Base-by-base conservation (phyloP, 176 grass and related monocot species). In the Aechmea fasciata region DNA sequence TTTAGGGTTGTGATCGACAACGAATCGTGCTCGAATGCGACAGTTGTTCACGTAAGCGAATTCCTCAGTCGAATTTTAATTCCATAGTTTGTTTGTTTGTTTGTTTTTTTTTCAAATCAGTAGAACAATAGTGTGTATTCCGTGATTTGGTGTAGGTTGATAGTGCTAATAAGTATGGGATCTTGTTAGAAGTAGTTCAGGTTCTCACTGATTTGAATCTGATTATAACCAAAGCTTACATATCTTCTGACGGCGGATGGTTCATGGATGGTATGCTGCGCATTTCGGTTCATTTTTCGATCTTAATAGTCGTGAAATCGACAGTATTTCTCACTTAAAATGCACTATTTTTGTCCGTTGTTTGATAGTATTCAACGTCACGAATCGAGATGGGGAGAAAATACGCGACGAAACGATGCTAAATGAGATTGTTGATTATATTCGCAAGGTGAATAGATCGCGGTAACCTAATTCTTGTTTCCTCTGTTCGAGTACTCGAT, bases 191-290 rank as follows among this genome's bases (percentile, higher is more conserved):
- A 80, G 88, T 96, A 23, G 85, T 96, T 69, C 88, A 91, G 73
- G 85, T 96, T 69, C 83, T 96, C 19, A 83, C 73, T 26, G 88
- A 96, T 66, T 88, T 96, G 29, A 84, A 89, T 26, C 89, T 96
- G 33, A 85, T 91, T 22, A 90, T 91, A 19, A 91, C 72, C 49
- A 96, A 96, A 71, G 92, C 88, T 66, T 96, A 91, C 68, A 89
- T 96, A 84, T 91, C 92, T 52, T 96, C 88, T 0, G 92, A 96
- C 67, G 92, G 92, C 17, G 81, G 78, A 63, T 96, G 92, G 92
- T 96, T 91, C 73, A 96, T 96, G 88, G 92, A 96, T 80, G 88
- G 88, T 96, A 80, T 11, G 73, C 13, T 47, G 24, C 13, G 10
- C 26, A 17, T 65, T 69, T 10, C 17, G 10, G 20, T 7, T 54